Conservation (phyloP, 768 basidiomycete species). For the Multifurca ochricompacta region DNA sequence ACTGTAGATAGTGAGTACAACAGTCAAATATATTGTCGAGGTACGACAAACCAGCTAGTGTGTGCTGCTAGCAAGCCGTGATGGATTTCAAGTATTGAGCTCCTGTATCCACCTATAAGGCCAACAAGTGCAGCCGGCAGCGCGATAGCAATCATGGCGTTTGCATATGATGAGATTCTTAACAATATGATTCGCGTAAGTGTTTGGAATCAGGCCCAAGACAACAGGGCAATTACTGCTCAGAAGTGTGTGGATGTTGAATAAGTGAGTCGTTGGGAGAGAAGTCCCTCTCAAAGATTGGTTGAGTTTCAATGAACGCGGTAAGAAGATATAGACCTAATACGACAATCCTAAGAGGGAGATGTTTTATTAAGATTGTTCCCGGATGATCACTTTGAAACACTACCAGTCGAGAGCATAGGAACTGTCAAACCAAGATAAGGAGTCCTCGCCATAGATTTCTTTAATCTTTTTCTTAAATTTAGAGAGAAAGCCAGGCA, state of each 20-base stretch:
- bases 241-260: conserved; percentile 24
- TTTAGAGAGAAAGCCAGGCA: conserved; percentile 8
- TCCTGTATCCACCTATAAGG: conserved; percentile 32
- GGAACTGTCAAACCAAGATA: conserved; percentile 30
- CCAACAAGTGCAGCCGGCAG: conserved; percentile 38
- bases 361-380: neutral
- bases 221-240: conserved; percentile 10
- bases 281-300: conserved; percentile 26
- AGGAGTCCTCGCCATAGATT: conserved; percentile 22
- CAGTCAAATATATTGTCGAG: neutral
- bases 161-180: conserved; percentile 44
- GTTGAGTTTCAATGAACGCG: conserved; percentile 30
- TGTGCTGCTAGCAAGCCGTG: conserved; percentile 49
- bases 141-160: conserved; percentile 39
- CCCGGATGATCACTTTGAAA: neutral
- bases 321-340: conserved; percentile 37
- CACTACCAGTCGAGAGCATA: conserved; percentile 52
- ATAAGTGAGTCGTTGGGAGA: conserved; percentile 43
- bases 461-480: conserved; percentile 11
- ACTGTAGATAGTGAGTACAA: conserved; percentile 25
- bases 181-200: neutral
- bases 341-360: conserved; percentile 28
- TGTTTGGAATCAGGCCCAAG: neutral
- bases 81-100: conserved; percentile 46
- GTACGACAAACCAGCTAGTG: conserved; percentile 29